Percentiles rank a stretch among this genome's conserved stretches.
phyloP scores from a whole-genome alignment of 495 filamentous ascomycete genomes.

The Penicillium bovifimosum region DNA sequence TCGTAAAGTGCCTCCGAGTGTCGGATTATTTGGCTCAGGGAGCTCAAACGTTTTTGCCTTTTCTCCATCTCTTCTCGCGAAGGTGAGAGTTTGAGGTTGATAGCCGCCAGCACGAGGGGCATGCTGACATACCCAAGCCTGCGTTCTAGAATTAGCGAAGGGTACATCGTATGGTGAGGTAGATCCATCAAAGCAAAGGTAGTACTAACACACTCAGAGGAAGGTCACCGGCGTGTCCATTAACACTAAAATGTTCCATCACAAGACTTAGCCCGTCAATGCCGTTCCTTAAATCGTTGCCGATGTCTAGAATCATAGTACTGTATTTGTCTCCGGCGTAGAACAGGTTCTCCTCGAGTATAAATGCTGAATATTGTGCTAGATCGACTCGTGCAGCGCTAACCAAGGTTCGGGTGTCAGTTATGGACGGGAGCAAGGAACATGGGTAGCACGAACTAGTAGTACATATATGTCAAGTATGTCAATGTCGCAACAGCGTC shows the following conservation, averaged over 20 bases:
- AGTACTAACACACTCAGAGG: constrained; percentile 29
- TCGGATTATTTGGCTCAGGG: constrained; percentile 27
- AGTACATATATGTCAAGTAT: constrained; percentile 47
- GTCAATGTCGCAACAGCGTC: constrained; percentile 37
- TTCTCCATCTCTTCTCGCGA: constrained; percentile 13
- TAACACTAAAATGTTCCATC: constrained; percentile 31
- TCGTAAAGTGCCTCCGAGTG: constrained; percentile 28
- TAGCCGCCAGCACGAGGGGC: constrained; percentile 32
- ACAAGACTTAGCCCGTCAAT: constrained; percentile 20
- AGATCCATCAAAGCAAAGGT: not conserved
- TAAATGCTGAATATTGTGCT: constrained; percentile 23
- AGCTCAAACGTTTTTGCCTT: constrained; percentile 21
- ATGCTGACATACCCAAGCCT: constrained; percentile 32
- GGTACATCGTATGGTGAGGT: not conserved
- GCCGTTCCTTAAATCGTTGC: constrained; percentile 16
- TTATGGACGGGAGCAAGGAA: not conserved
- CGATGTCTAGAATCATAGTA: constrained; percentile 9
- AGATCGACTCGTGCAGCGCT: constrained; percentile 27
- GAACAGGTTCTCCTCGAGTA: constrained; percentile 21
- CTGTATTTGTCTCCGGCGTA: constrained; percentile 14
- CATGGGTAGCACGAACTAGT: constrained; percentile 32
- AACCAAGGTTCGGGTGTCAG: not conserved
- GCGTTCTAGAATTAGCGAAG: not conserved
- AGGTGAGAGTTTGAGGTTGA: constrained; percentile 32
- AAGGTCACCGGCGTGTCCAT: constrained; percentile 19